Evolutionary conservation across 106 monocot species (phyloP).

Genomic region (Allium cepa): DNA sequence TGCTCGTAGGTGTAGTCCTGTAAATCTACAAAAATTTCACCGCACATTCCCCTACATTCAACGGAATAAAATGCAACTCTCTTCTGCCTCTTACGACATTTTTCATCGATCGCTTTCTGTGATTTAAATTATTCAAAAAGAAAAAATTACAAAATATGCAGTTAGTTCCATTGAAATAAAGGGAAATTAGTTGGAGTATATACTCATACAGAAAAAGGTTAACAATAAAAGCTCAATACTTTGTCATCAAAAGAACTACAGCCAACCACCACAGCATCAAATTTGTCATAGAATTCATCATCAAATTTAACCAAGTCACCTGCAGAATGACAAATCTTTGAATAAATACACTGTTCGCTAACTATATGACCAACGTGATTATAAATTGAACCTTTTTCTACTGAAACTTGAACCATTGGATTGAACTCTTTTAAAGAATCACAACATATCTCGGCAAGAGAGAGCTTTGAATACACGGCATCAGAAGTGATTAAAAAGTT

Average conservation of each 20-base stretch:
- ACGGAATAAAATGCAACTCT: conserved; percentile 71
- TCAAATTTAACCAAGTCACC: conserved; percentile 65
- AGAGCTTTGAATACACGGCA: conserved; percentile 23
- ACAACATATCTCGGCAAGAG: conserved; percentile 66
- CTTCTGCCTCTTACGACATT: conserved; percentile 64
- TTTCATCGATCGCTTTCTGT: conserved; percentile 61
- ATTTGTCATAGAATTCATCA: conserved; percentile 71
- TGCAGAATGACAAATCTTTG: conserved; percentile 21
- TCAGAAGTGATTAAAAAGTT: conserved; percentile 69
- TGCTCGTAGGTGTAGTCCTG: conserved; percentile 60
- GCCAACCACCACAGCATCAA: conserved; percentile 70
- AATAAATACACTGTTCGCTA: neutral
- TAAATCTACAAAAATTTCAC: conserved; percentile 95
- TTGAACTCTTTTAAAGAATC: conserved; percentile 81
- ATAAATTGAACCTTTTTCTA: conserved; percentile 40
- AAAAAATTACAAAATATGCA: too few species aligned
- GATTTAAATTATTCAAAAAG: too few species aligned
- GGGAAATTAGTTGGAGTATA: neutral
- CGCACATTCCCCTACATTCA: conserved; percentile 75
- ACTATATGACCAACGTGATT: neutral
- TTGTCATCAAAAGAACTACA: conserved; percentile 39
- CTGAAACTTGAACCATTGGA: conserved; percentile 80
- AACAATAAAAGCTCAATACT: conserved; percentile 20
- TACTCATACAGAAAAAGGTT: neutral
- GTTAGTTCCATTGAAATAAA: too few species aligned